Evolutionary conservation across 306 rosid genomes (phyloP), one percentile per base, ranked within the genome.

Genomic region (Fagus sylvatica): DNA sequence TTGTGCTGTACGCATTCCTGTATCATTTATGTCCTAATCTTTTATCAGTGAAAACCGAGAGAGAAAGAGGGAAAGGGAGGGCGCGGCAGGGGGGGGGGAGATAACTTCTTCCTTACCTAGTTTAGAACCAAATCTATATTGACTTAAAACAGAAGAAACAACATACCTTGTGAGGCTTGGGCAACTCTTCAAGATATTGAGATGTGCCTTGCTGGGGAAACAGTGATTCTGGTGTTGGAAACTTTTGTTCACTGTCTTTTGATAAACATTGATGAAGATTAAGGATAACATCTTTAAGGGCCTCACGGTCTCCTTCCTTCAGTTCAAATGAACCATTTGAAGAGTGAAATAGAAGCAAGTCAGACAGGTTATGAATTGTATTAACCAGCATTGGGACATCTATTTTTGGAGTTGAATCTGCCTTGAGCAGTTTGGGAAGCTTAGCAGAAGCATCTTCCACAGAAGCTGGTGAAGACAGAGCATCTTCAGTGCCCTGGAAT

Each of bases 291-390:
- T 80, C 43, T 76, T 79, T 78, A 78, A 96, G 88, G 72, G 79
- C 41, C 74, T 37, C 80, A 36, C 43, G 67, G 59, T 93, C 91
- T 71, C 71, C 79, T 71, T 87, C 84, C 84, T 83, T 84, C 74
- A 93, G 79, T 68, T 80, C 88, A 78, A 40, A 71, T 30, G 41
- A 61, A 72, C 84, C 83, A 80, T 78, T 84, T 55, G 72, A 70
- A 83, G 89, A 86, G 80, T 90, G 87, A 73, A 22, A 53, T 74
- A 91, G 84, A 81, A 96, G 94, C 77, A 86, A 55, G 22, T 91
- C 93, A 59, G 98, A 91, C 79, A 90, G 56, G 76, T 83, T 86
- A 61, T 78, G 85, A 83, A 96, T 78, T 4, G 81, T 81, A 73
- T 82, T 80, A 73, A 93, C 83, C 86, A 96, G 80, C 82, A 75